Evolutionary conservation across 2,329 filamentous ascomycete species (phyloP), one percentile per base, ranked within the genome.

Genomic region (Colletotrichum sp.): DNA sequence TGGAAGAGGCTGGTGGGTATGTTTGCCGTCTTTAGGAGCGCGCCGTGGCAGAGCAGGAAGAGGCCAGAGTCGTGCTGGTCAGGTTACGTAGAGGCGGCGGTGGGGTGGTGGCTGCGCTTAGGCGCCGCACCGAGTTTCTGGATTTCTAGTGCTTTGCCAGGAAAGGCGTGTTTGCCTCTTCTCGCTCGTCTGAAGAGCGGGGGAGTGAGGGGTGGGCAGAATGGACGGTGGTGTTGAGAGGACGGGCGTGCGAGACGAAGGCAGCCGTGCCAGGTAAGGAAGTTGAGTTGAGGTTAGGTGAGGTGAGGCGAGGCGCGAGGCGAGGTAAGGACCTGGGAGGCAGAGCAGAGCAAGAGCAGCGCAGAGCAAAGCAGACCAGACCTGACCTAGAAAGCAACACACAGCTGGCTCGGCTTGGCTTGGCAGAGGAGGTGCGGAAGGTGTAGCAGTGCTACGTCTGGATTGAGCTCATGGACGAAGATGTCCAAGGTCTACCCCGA

Each of bases 101-200:
- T 76, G 74, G 74, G 64, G 74, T 68, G 74, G 74, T 76, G 70
- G 74, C 71, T 76, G 71, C 74, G 74, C 74, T 76, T 76, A 65
- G 74, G 71, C 74, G 65, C 70, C 44, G 65, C 74, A 76, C 74
- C 74, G 74, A 64, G 64, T 71, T 69, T 76, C 70, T 76, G 59
- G 59, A 74, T 65, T 36, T 63, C 70, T 76, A 74, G 74, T 76
- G 65, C 74, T 55, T 65, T 71, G 59, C 68, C 26, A 69, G 49
- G 74, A 60, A 52, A 68, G 34, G 65, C 52, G 26, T 55, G 36
- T 73, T 49, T 57, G 59, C 39, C 59, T 69, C 74, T 74, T 73
- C 64, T 57, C 44, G 44, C 39, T 60, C 64, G 44, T 69, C 69
- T 59, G 70, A 69, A 60, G 59, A 74, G 70, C 59, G 64, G 70